These are phyloP conservation scores for Cladosporium velox DNA, from an alignment of 2,329 filamentous ascomycete species.

Conservation along the genomic window DNA sequence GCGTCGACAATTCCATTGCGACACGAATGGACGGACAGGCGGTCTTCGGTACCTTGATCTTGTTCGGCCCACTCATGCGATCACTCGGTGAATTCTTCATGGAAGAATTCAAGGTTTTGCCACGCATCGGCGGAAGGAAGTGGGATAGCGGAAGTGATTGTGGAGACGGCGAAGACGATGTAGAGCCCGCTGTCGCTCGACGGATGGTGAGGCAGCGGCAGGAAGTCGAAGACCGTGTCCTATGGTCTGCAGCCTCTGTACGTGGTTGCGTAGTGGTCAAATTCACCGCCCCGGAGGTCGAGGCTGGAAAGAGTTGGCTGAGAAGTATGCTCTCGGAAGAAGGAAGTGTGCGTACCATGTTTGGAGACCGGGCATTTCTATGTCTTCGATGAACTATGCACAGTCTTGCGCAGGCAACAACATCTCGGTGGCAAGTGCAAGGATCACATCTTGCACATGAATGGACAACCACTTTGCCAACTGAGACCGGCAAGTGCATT, in stretches of 20 bases:
- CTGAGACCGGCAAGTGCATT: background rate
- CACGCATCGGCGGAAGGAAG: conserved; percentile 79
- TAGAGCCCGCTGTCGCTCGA: conserved; percentile 41
- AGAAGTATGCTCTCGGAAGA: conserved; percentile 72
- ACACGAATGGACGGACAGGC: conserved; percentile 72
- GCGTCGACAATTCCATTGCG: conserved; percentile 29
- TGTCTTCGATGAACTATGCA: conserved; percentile 56
- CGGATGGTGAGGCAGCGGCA: conserved; percentile 49
- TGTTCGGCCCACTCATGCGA: conserved; percentile 71
- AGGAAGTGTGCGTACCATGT: conserved; percentile 67
- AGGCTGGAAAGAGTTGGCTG: conserved; percentile 80
- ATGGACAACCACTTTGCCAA: conserved; percentile 2
- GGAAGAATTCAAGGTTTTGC: conserved; percentile 73
- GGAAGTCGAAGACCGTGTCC: conserved; percentile 62
- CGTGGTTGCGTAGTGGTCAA: conserved; percentile 88
- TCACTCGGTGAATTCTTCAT: conserved; percentile 73
- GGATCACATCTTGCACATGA: background rate
- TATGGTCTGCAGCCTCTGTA: conserved; percentile 81
- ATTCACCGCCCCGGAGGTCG: conserved; percentile 79
- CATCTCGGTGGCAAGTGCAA: background rate
- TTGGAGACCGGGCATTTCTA: conserved; percentile 79
- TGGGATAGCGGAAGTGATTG: conserved; percentile 55
- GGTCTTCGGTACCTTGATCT: conserved; percentile 80
- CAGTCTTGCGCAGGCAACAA: background rate
- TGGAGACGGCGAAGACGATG: conserved; percentile 41